phyloP scores from a whole-genome alignment of 2,329 filamentous ascomycete genomes.

The Massarina eburnea region DNA sequence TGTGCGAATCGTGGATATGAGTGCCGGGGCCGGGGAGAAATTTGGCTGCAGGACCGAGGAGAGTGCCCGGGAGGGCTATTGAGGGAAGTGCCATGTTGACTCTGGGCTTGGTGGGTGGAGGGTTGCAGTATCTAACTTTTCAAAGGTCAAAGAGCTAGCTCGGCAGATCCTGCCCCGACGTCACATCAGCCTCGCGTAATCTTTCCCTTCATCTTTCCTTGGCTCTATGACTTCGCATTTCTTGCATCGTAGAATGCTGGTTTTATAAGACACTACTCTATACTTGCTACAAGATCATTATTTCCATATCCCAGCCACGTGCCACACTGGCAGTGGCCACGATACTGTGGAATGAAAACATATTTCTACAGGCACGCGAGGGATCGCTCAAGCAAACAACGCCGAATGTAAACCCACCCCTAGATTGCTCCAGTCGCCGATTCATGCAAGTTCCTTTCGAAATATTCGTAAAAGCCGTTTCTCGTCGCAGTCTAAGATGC shows the following conservation, averaged over 20 bases:
- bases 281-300: conserved; percentile 24
- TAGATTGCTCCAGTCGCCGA: conserved; percentile 42
- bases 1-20: conserved; percentile 72
- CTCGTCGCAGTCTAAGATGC: conserved; percentile 31
- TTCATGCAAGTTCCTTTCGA: conserved; percentile 37
- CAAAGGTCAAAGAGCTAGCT: conserved; percentile 19
- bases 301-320: not conserved
- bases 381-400: conserved; percentile 22
- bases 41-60: conserved; percentile 67
- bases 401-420: conserved; percentile 30
- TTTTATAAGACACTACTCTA: conserved; percentile 35
- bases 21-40: conserved; percentile 80
- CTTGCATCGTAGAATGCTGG: conserved; percentile 12
- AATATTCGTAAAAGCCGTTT: conserved; percentile 41
- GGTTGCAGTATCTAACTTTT: conserved; percentile 18
- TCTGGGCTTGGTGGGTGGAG: not conserved
- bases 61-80: conserved; percentile 78
- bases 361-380: conserved; percentile 6
- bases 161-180: conserved; percentile 21
- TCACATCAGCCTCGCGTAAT: conserved; percentile 1
- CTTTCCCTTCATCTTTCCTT: not conserved
- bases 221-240: not conserved
- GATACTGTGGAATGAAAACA: not conserved
- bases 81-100: conserved; percentile 37
- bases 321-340: not conserved